These are phyloP conservation scores for Pontederia crassipes DNA, from an alignment of 176 grass and related monocot species.

Conservation along the genomic window DNA sequence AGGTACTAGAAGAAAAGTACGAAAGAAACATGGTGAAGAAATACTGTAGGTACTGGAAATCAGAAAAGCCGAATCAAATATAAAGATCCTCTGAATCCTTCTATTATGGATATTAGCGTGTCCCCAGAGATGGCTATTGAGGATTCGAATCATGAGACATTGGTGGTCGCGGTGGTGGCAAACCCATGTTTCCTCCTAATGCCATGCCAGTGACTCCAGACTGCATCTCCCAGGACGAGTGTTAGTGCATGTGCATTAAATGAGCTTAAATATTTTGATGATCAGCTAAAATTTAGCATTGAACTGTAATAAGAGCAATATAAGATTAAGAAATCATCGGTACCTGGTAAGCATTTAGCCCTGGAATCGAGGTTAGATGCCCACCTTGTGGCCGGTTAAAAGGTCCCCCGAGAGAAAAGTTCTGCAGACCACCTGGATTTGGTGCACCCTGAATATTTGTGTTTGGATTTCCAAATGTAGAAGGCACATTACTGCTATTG, in stretches of 20 bases:
- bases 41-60: too few species aligned
- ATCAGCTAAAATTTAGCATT: neutral
- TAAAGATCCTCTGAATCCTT: too few species aligned
- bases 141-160: slow-evolving; percentile 46
- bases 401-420: slow-evolving; percentile 63
- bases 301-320: neutral
- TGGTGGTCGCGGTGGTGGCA: slow-evolving; percentile 40
- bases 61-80: too few species aligned
- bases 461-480: slow-evolving; percentile 61
- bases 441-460: slow-evolving; percentile 50
- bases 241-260: slow-evolving; percentile 2
- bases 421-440: slow-evolving; percentile 52
- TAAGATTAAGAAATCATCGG: neutral
- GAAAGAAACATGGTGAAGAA: too few species aligned
- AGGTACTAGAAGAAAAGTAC: too few species aligned
- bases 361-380: slow-evolving; percentile 66
- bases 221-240: slow-evolving; percentile 25
- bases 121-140: slow-evolving; percentile 13
- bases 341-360: slow-evolving; percentile 70
- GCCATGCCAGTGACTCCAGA: slow-evolving; percentile 37
- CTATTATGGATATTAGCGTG: too few species aligned
- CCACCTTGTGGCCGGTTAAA: slow-evolving; percentile 66
- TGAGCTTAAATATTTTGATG: neutral
- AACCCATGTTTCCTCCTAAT: slow-evolving; percentile 51
- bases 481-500: slow-evolving; percentile 44